A percentile compares a stretch with the other conserved stretches of the same genome.
phyloP scores from a whole-genome alignment of 495 filamentous ascomycete species.

The Durotheca rogersii region DNA sequence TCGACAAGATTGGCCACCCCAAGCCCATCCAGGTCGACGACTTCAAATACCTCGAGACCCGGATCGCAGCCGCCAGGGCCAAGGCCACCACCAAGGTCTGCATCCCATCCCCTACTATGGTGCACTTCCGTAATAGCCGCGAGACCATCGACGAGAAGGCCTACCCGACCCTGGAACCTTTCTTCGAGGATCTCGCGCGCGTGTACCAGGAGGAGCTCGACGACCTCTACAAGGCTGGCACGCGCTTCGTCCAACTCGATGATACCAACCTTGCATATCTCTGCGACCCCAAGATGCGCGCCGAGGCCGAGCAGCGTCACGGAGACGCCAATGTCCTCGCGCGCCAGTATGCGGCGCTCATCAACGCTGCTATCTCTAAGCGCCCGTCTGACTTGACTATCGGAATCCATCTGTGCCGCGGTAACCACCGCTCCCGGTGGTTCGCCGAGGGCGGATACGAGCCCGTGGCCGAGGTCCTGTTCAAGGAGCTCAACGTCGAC shows the following conservation, averaged over 20 bases:
- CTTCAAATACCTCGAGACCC: slow-evolving; percentile 56
- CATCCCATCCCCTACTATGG: slow-evolving; percentile 65
- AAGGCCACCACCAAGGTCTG: slow-evolving; percentile 62
- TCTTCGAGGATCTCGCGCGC: slow-evolving; percentile 61
- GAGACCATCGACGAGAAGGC: slow-evolving; percentile 57
- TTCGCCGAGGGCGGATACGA: slow-evolving; percentile 71
- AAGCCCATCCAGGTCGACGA: slow-evolving; percentile 59
- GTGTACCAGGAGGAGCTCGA: slow-evolving; percentile 62
- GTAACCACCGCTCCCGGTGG: slow-evolving; percentile 58
- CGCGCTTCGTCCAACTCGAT: slow-evolving; percentile 66
- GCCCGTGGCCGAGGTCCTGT: slow-evolving; percentile 64
- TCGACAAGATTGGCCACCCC: slow-evolving; percentile 47
- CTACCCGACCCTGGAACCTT: slow-evolving; percentile 59
- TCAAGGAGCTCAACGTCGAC: slow-evolving; percentile 63
- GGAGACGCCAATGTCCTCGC: slow-evolving; percentile 58
- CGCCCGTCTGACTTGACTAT: slow-evolving; percentile 62
- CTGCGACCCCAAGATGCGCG: slow-evolving; percentile 63
- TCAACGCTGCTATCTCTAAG: slow-evolving; percentile 60
- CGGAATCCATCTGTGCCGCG: slow-evolving; percentile 66
- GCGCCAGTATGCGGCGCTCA: slow-evolving; percentile 60
- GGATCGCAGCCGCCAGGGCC: slow-evolving; percentile 46
- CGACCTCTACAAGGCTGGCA: slow-evolving; percentile 61
- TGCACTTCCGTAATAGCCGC: slow-evolving; percentile 63
- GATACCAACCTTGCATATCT: slow-evolving; percentile 68
- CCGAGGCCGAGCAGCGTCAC: slow-evolving; percentile 59